Evolutionary conservation across 2,329 filamentous ascomycete species (phyloP).

Genomic region (Trichoderma koningii): DNA sequence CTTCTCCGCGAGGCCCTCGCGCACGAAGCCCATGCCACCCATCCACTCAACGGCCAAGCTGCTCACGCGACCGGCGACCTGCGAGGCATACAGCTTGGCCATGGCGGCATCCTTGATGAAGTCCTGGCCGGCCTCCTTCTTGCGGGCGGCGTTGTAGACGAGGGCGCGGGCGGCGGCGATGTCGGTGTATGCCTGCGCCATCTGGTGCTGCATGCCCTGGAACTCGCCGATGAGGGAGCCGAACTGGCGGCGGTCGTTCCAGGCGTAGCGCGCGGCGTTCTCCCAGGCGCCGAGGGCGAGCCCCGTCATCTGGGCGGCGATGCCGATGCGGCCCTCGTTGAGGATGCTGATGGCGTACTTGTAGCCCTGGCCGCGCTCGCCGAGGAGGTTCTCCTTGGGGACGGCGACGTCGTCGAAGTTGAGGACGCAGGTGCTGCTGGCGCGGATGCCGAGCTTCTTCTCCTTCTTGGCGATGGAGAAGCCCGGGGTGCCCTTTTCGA

Average conservation of each 20-base stretch:
- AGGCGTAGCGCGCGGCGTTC: slow-evolving; percentile 89
- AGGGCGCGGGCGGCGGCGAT: slow-evolving; percentile 88
- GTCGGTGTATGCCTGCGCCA: slow-evolving; percentile 93
- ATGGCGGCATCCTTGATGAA: slow-evolving; percentile 96
- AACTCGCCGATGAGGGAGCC: slow-evolving; percentile 92
- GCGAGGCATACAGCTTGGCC: slow-evolving; percentile 93
- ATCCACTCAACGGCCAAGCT: slow-evolving; percentile 96
- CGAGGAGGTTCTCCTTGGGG: slow-evolving; percentile 83
- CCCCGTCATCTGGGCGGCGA: slow-evolving; percentile 98
- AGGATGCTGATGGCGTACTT: slow-evolving; percentile 94
- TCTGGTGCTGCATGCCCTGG: slow-evolving; percentile 99
- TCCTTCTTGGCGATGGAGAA: slow-evolving; percentile 99
- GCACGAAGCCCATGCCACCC: slow-evolving; percentile 98
- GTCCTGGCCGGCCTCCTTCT: slow-evolving; percentile 96
- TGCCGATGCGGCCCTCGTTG: slow-evolving; percentile 97
- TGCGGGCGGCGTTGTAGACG: slow-evolving; percentile 93
- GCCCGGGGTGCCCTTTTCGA: slow-evolving; percentile 85
- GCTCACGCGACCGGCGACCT: slow-evolving; percentile 85
- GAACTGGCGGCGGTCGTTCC: slow-evolving; percentile 98
- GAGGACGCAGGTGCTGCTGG: slow-evolving; percentile 93
- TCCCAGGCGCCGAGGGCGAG: slow-evolving; percentile 92
- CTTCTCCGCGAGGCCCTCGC: slow-evolving; percentile 96
- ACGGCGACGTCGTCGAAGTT: slow-evolving; percentile 97
- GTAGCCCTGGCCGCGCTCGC: slow-evolving; percentile 88
- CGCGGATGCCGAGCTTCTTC: slow-evolving; percentile 97